Evolutionary conservation across 1,139 yeast species (phyloP).

Genomic region (Geotrichum phurueaensis): DNA sequence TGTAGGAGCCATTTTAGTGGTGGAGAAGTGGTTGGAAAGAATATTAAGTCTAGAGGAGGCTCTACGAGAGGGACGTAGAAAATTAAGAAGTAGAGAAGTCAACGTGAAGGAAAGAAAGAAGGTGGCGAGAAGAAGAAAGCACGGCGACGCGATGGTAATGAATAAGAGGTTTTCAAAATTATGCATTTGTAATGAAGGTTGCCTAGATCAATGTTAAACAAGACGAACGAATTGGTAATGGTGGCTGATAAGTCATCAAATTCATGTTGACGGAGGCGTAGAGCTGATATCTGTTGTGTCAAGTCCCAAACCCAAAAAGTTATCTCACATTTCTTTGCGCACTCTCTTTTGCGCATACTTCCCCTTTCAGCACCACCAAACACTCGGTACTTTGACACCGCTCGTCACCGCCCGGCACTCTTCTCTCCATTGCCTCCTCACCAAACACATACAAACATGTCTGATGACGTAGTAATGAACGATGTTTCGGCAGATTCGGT

Average conservation of each 20-base stretch:
- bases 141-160: neutral
- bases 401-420: neutral
- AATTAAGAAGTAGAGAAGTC: slow-evolving; percentile 8
- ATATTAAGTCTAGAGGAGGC: slow-evolving; percentile 2
- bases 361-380: neutral
- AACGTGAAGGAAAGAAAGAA: slow-evolving; percentile 4
- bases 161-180: neutral
- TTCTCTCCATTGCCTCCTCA: neutral
- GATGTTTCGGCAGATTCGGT: slow-evolving; percentile 13
- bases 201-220: neutral
- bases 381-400: neutral
- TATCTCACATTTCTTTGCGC: neutral
- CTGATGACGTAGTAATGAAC: slow-evolving; percentile 24
- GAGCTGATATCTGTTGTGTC: neutral
- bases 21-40: neutral
- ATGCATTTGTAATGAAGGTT: neutral
- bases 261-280: neutral
- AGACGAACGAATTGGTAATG: no score
- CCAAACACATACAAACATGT: slow-evolving; percentile 10
- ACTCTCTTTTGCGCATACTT: neutral
- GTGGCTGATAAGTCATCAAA: no score
- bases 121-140: neutral
- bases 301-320: neutral
- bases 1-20: slow-evolving; percentile 46
- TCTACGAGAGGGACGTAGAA: slow-evolving; percentile 3